Evolutionary conservation across 371 early-diverging fungal species (phyloP).

Genomic region (Gilbertella persicaria): DNA sequence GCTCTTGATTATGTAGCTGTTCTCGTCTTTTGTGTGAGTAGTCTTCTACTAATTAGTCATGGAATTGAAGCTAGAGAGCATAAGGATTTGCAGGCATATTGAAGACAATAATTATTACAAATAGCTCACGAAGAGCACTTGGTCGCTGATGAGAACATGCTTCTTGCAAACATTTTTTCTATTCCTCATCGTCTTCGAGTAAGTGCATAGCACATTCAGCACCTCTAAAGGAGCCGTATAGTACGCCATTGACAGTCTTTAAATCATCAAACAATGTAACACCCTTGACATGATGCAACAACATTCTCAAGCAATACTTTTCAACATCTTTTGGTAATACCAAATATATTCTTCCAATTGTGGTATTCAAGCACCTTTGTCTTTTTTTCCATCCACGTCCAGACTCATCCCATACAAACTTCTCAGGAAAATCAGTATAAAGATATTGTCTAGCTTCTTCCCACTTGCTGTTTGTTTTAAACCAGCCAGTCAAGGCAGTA

Average conservation of each 20-base stretch:
- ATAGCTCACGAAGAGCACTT: slow-evolving; percentile 8
- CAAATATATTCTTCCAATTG: slow-evolving; percentile 20
- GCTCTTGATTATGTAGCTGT: not conserved
- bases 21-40: too few species aligned
- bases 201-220: slow-evolving; percentile 11
- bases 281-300: slow-evolving; percentile 15
- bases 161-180: slow-evolving; percentile 13
- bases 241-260: slow-evolving; percentile 4
- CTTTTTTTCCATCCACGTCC: slow-evolving; percentile 4
- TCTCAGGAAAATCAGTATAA: slow-evolving; percentile 15
- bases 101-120: slow-evolving; percentile 2
- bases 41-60: not conserved
- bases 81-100: not conserved
- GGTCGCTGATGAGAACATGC: slow-evolving; percentile 4
- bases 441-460: slow-evolving; percentile 10
- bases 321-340: slow-evolving; percentile 22
- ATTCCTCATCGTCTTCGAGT: slow-evolving; percentile 14
- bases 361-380: not conserved
- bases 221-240: slow-evolving; percentile 10
- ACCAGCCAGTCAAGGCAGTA: not conserved
- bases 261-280: slow-evolving; percentile 16
- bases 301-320: slow-evolving; percentile 17
- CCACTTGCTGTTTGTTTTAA: not conserved
- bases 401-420: slow-evolving; percentile 7
- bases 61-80: not conserved